Base-by-base conservation (phyloP, 345 rosid species). In the Zanthoxylum bungeanum region DNA sequence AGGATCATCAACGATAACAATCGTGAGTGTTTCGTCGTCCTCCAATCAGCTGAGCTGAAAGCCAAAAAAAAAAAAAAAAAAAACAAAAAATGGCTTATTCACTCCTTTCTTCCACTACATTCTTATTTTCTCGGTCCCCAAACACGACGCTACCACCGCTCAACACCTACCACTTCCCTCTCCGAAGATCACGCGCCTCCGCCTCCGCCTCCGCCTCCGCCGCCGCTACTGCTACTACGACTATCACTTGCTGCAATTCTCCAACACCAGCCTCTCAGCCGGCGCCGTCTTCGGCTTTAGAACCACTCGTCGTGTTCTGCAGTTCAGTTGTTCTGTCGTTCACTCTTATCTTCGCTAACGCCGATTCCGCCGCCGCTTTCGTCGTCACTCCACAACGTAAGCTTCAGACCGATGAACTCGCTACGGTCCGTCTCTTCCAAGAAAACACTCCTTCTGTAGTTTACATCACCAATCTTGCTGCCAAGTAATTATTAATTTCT, bases 391-490 rank as follows among this genome's bases (percentile, higher is more conserved):
- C 91, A 9, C 90, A 87, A 1, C 83, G 92, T 72, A 91, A 90
- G 76, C 80, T 90, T 66, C 97, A 87, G 83, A 42, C 90, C 52
- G 93, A 94, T 77, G 98, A 91, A 74, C 90, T 94, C 72, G 97
- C 97, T 21, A 89, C 97, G 1, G 98, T 94, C 76, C 88, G 93
- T 37, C 87, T 94, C 73, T 94, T 94, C 66, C 90, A 87, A 70
- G 97, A 90, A 79, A 94, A 92, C 75, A 94, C 98, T 74, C 97
- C 98, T n/a, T 92, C 97, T 42, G 98, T 94, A 19, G 97, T 94
- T 46, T 88, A 92, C 82, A 90, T 94, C 83, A 94, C 98, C 60
- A 94, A 90, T 82, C 93, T 94, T 42, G 95, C 98, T 17, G 92
- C 62, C 74, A 90, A 83, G 98, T 91, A 66, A 39, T 11, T 3